phyloP scores from a whole-genome alignment of 352 stramenopile genomes.

The Hyaloperonospora brassicae region DNA sequence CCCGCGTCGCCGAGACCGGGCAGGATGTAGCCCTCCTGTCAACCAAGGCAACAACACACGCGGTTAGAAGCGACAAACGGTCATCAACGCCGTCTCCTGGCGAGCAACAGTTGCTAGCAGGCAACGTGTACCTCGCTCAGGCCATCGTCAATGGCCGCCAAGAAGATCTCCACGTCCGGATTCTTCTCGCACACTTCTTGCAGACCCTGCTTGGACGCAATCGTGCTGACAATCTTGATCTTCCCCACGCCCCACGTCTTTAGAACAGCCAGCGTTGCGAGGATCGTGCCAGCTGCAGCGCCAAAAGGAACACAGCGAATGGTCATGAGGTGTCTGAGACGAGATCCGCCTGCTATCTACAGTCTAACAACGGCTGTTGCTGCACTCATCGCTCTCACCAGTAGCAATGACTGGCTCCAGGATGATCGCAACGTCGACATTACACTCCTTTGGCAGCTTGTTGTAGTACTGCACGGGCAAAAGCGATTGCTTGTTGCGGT shows the following conservation, averaged over 20 bases:
- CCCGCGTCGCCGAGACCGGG: slow-evolving; percentile 76
- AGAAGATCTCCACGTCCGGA: slow-evolving; percentile 67
- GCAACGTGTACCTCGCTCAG: slow-evolving; percentile 52
- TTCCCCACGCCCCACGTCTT: slow-evolving; percentile 92
- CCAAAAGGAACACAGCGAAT: neutral
- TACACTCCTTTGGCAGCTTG: slow-evolving; percentile 92
- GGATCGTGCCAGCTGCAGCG: slow-evolving; percentile 81
- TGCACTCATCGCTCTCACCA: slow-evolving; percentile 24
- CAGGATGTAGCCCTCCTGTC: slow-evolving; percentile 71
- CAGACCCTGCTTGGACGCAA: slow-evolving; percentile 90
- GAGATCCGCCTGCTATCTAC: too few species aligned
- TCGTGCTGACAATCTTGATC: slow-evolving; percentile 90
- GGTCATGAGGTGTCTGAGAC: neutral
- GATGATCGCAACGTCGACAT: slow-evolving; percentile 90
- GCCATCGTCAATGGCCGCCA: slow-evolving; percentile 67
- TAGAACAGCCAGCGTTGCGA: slow-evolving; percentile 92
- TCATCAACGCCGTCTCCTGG: slow-evolving; percentile 36
- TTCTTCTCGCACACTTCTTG: slow-evolving; percentile 74
- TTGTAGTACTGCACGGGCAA: slow-evolving; percentile 99
- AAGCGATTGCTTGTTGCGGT: slow-evolving; percentile 86
- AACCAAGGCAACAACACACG: slow-evolving; percentile 8
- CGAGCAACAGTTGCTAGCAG: slow-evolving; percentile 17
- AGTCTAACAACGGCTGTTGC: too few species aligned
- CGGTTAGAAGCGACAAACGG: slow-evolving; percentile 20
- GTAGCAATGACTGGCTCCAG: slow-evolving; percentile 96